Conservation (phyloP, 2,329 filamentous ascomycete genomes). For the Fusarium compactum region DNA sequence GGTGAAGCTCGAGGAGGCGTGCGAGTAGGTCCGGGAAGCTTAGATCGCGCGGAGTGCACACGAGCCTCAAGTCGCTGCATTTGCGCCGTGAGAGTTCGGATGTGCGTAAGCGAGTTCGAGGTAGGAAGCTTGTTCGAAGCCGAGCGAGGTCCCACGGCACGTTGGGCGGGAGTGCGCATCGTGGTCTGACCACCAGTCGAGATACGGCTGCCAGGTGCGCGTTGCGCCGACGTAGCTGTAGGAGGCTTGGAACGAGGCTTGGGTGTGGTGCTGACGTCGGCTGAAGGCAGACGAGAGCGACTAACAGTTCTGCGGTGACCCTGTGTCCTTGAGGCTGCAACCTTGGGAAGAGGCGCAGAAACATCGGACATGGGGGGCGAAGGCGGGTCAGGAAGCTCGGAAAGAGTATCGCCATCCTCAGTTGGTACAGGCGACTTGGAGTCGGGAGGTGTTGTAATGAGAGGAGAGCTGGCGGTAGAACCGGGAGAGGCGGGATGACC, state of each 20-base stretch:
- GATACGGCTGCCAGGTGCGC: conserved; percentile 55
- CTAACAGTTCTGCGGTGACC: conserved; percentile 51
- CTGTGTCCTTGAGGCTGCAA: conserved; percentile 53
- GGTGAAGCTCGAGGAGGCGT: conserved; percentile 88
- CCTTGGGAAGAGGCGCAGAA: conserved; percentile 70
- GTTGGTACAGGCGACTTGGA: conserved; percentile 70
- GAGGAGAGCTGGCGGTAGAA: conserved; percentile 91
- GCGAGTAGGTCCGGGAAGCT: conserved; percentile 82
- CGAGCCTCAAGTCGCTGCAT: conserved; percentile 97
- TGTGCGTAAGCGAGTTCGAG: conserved; percentile 85
- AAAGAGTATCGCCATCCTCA: conserved; percentile 64
- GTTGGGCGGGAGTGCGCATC: conserved; percentile 61
- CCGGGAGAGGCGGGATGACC: conserved; percentile 78
- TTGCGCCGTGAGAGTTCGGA: conserved; percentile 92
- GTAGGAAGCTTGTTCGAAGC: conserved; percentile 64
- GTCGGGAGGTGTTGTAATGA: conserved; percentile 86
- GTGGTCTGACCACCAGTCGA: conserved; percentile 61
- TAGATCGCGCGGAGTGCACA: conserved; percentile 91
- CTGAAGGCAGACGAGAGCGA: conserved; percentile 63
- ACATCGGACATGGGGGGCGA: conserved; percentile 94
- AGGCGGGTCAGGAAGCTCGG: conserved; percentile 83
- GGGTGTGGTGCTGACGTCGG: conserved; percentile 66
- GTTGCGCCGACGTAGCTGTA: conserved; percentile 46
- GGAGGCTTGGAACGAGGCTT: conserved; percentile 67
- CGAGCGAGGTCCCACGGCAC: conserved; percentile 68